phyloP scores from a whole-genome alignment of 257 asterid genomes.

The Ophiorrhiza pumila region DNA sequence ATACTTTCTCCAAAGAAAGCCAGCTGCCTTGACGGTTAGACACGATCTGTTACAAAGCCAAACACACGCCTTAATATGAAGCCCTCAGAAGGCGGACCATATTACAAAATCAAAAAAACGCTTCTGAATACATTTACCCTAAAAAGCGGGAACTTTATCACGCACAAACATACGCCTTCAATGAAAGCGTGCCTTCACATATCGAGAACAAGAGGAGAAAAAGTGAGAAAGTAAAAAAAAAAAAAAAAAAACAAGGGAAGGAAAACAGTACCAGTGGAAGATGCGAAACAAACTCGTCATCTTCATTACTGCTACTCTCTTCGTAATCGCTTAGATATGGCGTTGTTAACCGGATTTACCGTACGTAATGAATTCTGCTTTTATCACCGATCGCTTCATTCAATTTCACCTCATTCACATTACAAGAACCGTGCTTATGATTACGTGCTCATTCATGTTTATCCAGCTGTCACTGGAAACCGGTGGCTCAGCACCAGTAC shows the following conservation, averaged over 20 bases:
- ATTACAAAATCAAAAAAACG: no score
- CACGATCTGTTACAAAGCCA: no score
- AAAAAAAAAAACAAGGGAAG: not conserved
- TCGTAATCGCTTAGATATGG: conserved; percentile 33
- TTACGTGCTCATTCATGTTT: conserved; percentile 6
- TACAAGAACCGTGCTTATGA: not conserved
- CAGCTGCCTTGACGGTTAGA: no score
- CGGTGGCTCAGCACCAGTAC: conserved; percentile 57
- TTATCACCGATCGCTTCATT: conserved; percentile 25
- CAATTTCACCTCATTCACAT: conserved; percentile 21
- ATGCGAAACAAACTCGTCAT: not conserved
- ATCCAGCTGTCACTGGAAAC: conserved; percentile 22
- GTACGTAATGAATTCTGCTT: conserved; percentile 26
- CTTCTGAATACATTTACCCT: no score
- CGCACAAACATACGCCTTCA: not conserved
- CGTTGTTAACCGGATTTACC: conserved; percentile 28
- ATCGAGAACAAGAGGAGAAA: not conserved
- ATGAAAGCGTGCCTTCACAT: not conserved
- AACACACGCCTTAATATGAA: no score
- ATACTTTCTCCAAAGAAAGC: no score
- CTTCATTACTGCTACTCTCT: not conserved
- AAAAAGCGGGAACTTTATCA: no score
- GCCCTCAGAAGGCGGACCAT: no score
- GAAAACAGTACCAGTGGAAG: not conserved
- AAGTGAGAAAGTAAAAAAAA: not conserved